These are phyloP conservation scores for Auricularia cornea DNA, from an alignment of 768 basidiomycete genomes.

Conservation along the genomic window DNA sequence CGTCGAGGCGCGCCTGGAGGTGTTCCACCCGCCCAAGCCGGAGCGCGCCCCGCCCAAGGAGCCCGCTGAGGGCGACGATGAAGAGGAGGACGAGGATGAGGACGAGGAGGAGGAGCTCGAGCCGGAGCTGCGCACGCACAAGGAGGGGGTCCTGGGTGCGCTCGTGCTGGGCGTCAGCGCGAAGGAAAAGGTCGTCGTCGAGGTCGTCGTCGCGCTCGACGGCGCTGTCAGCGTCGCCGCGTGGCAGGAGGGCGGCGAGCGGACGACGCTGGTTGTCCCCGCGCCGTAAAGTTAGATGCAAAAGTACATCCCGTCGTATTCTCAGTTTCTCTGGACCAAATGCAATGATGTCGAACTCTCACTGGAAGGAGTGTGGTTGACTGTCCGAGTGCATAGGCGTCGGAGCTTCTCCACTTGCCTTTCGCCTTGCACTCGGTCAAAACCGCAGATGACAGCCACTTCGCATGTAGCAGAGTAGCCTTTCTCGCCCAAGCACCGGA, in stretches of 20 bases:
- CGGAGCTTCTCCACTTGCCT: too few relatives aligned
- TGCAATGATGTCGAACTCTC: too few relatives aligned
- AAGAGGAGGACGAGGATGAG: conserved; percentile 29
- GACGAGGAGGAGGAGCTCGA: conserved; percentile 56
- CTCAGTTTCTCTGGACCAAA: too few relatives aligned
- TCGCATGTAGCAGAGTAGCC: too few relatives aligned
- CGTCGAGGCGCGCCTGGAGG: conserved; percentile 63
- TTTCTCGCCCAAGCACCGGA: too few relatives aligned
- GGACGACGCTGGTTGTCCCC: too few relatives aligned
- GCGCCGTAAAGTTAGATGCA: too few relatives aligned
- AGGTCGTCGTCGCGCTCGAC: conserved; percentile 25
- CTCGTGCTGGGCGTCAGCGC: not conserved
- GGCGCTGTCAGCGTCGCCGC: conserved; percentile 32
- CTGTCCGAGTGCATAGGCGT: too few relatives aligned
- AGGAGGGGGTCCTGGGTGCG: not conserved
- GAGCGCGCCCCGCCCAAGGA: conserved; percentile 40
- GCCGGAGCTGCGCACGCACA: conserved; percentile 19
- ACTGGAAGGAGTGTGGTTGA: too few relatives aligned
- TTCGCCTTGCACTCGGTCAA: too few relatives aligned
- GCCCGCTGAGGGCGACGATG: conserved; percentile 38
- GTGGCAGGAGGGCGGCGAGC: conserved; percentile 19
- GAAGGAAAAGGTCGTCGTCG: conserved; percentile 41
- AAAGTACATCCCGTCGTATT: too few relatives aligned
- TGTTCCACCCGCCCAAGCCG: conserved; percentile 29
- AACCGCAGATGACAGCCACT: too few relatives aligned